phyloP scores from a whole-genome alignment of 257 asterid species.

The Ocimum tenuiflorum region DNA sequence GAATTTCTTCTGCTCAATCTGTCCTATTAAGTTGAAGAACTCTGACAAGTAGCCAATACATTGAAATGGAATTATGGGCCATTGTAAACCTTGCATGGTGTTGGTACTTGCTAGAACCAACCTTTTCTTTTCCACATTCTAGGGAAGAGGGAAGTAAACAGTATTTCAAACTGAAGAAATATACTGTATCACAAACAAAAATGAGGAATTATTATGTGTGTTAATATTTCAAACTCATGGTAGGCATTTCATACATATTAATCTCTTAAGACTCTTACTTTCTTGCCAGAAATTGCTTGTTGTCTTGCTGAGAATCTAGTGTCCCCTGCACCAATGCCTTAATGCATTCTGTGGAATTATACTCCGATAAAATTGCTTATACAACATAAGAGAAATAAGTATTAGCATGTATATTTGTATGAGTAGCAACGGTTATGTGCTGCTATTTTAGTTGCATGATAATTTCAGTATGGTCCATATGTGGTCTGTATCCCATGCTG shows the following conservation, averaged over 20 bases:
- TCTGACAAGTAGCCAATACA: not conserved
- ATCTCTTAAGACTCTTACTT: not conserved
- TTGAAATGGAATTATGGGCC: not conserved
- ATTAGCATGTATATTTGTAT: not conserved
- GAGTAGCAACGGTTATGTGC: not conserved
- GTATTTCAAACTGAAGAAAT: not conserved
- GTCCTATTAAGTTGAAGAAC: not conserved
- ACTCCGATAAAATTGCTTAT: not conserved
- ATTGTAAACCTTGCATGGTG: not conserved
- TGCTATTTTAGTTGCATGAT: not conserved
- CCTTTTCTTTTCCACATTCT: not conserved
- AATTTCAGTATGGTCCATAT: not conserved
- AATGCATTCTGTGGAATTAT: not conserved
- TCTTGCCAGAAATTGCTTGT: too few species aligned
- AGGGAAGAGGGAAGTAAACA: too few species aligned
- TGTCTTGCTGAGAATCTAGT: too few species aligned
- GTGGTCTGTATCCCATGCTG: not conserved
- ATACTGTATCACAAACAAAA: not conserved
- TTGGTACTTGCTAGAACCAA: not conserved
- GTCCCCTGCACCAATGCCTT: too few species aligned
- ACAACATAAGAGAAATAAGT: not conserved
- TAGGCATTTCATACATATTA: not conserved
- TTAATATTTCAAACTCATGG: not conserved
- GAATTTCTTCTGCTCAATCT: not conserved
- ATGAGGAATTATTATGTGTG: not conserved